Conservation (phyloP, 179 eudicot species). For the Camellia oleifera region DNA sequence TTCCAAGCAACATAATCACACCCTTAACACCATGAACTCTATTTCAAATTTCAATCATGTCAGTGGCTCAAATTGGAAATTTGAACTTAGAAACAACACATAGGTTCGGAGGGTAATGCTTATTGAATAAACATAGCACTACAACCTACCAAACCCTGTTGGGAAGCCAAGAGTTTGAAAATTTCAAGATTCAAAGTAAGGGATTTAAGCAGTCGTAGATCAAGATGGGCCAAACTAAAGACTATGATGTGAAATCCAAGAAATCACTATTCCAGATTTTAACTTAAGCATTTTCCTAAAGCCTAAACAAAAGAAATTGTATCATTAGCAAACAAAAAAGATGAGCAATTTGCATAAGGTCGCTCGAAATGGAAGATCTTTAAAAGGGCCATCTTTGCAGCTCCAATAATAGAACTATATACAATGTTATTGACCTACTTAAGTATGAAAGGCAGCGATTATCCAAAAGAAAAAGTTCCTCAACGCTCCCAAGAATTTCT, state of each 20-base stretch:
- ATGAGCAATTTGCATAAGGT: neutral
- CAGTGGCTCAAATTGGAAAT: too few relatives aligned
- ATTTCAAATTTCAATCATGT: too few relatives aligned
- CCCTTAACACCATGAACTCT: too few relatives aligned
- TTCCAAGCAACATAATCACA: too few relatives aligned
- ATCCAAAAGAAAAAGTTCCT: neutral
- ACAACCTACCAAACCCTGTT: conserved; percentile 1
- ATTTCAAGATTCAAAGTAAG: neutral
- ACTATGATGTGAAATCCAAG: neutral
- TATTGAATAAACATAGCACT: neutral
- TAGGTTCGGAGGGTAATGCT: neutral
- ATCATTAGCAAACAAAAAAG: conserved; percentile 3
- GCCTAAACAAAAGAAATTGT: neutral
- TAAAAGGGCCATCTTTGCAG: neutral
- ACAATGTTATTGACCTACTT: too few relatives aligned
- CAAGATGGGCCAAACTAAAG: neutral
- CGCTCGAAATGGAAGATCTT: neutral
- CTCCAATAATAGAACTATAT: neutral
- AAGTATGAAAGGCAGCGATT: neutral
- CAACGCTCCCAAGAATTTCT: neutral
- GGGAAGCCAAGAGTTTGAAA: neutral
- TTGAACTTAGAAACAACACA: too few relatives aligned
- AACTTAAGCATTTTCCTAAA: neutral
- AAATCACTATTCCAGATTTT: neutral
- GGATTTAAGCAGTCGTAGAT: neutral